Base-by-base conservation (phyloP, 768 basidiomycete species). In the Tylopilus plumbeoviolaceoides region DNA sequence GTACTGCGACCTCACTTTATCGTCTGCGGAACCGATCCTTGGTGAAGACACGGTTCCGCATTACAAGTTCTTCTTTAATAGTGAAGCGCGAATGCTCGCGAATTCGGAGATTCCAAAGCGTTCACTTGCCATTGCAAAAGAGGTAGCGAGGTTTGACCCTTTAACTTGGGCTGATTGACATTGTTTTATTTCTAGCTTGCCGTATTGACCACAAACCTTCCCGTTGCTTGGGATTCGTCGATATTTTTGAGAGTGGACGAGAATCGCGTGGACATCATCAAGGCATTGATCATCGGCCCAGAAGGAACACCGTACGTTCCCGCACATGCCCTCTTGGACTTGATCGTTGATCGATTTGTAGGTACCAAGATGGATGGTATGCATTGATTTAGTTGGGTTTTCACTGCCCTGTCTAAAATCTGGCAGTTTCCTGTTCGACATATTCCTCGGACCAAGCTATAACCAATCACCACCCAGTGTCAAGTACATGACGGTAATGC, bases 191-290 rank as follows among this genome's bases (percentile, higher is more conserved):
- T n/a, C 57, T 38, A 93, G 91, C 84, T 97, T 55, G 93, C 95
- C 2, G 91, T 95, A 36, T 78, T 98, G 48, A 93, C 93, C 3
- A 94, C 92, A 11, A 95, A 93, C 65, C 75, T 98, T 23, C 95
- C 95, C n/a, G 86, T 92, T 14, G 87, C 91, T 7, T 97, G 92
- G 90, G 84, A 92, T 62, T 95, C 94, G 5, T 95, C 91, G 1
- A 86, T 98, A 58, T 97, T 95, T 72, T 71, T 98, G 53, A 81
- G 89, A 47, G 93, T 95, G 5, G 95, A 98, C 66, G 95, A 97
- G 72, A 85, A 81, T 15, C 83, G 93, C 12, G 91, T 94, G 14
- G 93, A 94, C 64, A 79, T 95, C 44, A 92, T 95, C 70, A 95
- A 95, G 64, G 89, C 88, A n/a, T 70, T 91, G 18, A 90, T 92